A percentile compares a stretch with the other conserved stretches of the same genome.
phyloP scores from a whole-genome alignment of 768 basidiomycete genomes.

The Pleurotus djamor region DNA sequence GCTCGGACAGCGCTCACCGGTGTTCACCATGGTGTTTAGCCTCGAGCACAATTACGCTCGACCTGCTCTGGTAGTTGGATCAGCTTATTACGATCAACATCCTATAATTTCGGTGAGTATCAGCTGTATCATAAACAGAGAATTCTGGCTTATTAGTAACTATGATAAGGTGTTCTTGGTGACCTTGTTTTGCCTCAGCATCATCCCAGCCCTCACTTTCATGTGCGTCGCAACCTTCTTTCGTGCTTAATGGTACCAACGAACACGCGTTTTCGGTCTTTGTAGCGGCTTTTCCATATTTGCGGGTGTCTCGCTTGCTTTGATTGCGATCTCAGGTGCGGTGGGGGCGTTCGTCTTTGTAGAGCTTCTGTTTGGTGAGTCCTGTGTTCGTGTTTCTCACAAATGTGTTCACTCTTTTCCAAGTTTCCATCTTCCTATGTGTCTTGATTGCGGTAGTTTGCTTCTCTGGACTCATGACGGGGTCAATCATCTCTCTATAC shows the following conservation, averaged over 20 bases:
- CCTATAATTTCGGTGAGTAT: constrained; percentile 28
- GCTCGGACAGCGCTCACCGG: neutral
- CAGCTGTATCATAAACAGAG: neutral
- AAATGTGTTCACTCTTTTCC: neutral
- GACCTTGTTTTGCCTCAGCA: constrained; percentile 33
- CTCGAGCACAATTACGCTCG: constrained; percentile 43
- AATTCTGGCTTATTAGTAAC: neutral
- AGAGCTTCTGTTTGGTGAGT: constrained; percentile 27
- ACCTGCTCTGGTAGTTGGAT: constrained; percentile 29
- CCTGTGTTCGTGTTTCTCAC: too few relatives aligned
- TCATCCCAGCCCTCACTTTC: constrained; percentile 31
- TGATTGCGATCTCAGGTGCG: constrained; percentile 31
- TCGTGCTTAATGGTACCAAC: neutral
- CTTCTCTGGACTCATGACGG: constrained; percentile 19
- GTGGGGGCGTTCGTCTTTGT: constrained; percentile 26
- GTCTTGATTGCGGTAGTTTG: constrained; percentile 17
- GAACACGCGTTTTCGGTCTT: neutral
- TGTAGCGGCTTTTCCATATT: constrained; percentile 26
- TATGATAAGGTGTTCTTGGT: constrained; percentile 34
- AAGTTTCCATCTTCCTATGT: constrained; percentile 17
- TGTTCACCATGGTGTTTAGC: constrained; percentile 19
- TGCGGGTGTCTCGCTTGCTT: constrained; percentile 26
- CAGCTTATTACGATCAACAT: constrained; percentile 28
- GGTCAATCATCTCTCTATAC: constrained; percentile 15
- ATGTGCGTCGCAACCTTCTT: constrained; percentile 24